Percentiles rank a stretch among this genome's conserved stretches.
phyloP scores from a whole-genome alignment of 805 yeast species.

The Saccharomycopsis babjevae region DNA sequence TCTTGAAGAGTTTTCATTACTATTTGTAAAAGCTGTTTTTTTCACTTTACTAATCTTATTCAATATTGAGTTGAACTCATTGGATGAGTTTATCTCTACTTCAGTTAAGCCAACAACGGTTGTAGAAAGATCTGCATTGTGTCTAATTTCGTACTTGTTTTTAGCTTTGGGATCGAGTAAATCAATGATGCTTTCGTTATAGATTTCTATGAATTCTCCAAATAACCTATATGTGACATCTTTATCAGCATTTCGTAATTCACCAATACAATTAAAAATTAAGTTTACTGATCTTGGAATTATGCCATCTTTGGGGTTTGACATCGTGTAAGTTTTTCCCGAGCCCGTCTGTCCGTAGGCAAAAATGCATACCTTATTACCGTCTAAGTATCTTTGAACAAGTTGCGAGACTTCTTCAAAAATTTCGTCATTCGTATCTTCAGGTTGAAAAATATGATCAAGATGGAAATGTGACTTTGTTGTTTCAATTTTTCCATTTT shows the following conservation, averaged over 20 bases:
- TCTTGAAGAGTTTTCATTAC: constrained; percentile 80
- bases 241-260: constrained; percentile 29
- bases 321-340: constrained; percentile 92
- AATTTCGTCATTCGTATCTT: constrained; percentile 46
- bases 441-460: constrained; percentile 63
- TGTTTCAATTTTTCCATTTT: constrained; percentile 19
- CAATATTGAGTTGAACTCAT: constrained; percentile 42
- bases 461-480: constrained; percentile 28
- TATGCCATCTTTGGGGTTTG: constrained; percentile 59
- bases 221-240: constrained; percentile 55
- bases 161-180: constrained; percentile 31
- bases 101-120: constrained; percentile 49
- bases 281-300: constrained; percentile 66
- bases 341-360: constrained; percentile 98
- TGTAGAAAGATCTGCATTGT: constrained; percentile 48
- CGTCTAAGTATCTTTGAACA: constrained; percentile 79
- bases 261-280: constrained; percentile 49
- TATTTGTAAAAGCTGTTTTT: constrained; percentile 70
- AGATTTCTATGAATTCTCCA: constrained; percentile 82
- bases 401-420: constrained; percentile 82
- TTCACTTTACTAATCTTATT: constrained; percentile 49
- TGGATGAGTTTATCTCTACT: constrained; percentile 35
- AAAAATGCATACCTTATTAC: constrained; percentile 84
- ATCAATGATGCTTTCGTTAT: constrained; percentile 75
- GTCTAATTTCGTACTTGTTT: constrained; percentile 58